Conservation (phyloP, 2,329 filamentous ascomycete genomes). For the Fusarium solani-melongenae region DNA sequence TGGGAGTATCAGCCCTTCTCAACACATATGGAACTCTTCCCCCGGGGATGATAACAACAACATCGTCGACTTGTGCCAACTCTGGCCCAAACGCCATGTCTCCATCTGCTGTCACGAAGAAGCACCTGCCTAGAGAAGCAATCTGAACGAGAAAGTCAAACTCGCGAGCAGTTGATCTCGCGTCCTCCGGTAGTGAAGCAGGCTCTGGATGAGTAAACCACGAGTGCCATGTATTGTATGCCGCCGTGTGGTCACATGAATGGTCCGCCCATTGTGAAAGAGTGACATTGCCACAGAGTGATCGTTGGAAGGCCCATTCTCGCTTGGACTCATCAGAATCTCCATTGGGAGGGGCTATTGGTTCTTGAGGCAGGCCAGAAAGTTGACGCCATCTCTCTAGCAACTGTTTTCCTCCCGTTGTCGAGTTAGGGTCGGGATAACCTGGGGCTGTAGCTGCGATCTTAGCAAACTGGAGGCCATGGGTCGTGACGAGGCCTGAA, state of each 20-base stretch:
- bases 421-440: not conserved
- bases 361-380: not conserved
- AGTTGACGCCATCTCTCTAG: not conserved
- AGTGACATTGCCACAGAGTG: constrained; percentile 24
- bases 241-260: not conserved
- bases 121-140: not conserved
- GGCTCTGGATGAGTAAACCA: constrained; percentile 9
- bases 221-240: not conserved
- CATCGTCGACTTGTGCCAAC: not conserved
- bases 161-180: not conserved
- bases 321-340: constrained; percentile 3
- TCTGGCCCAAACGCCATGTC: constrained; percentile 4
- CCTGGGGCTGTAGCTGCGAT: not conserved
- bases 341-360: not conserved
- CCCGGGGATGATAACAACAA: not conserved
- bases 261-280: constrained; percentile 24
- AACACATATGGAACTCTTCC: constrained; percentile 8
- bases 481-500: not conserved
- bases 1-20: not conserved
- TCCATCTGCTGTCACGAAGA: not conserved
- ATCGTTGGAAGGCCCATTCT: constrained; percentile 1
- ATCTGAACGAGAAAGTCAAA: constrained; percentile 7
- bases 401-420: not conserved
- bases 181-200: not conserved
- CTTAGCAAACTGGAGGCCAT: not conserved